phyloP scores from a whole-genome alignment of 2,329 filamentous ascomycete genomes.

The Acephala macrosclerotiorum region DNA sequence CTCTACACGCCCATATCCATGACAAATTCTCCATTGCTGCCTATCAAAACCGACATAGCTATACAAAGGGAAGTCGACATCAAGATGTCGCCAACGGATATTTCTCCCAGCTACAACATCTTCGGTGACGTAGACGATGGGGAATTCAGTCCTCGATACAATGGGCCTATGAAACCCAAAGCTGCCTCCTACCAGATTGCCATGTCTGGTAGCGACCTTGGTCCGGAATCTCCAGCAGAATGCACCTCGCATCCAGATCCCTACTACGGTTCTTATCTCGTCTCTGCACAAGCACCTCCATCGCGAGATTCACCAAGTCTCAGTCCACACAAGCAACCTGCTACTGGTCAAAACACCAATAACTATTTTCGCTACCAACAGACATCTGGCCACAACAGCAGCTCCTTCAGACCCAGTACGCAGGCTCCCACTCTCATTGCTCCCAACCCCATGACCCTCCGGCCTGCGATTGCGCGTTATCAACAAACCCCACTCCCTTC shows the following conservation, averaged over 20 bases:
- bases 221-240: background rate
- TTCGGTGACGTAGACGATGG: background rate
- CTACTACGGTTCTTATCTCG: background rate
- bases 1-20: slow-evolving; percentile 1
- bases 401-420: slow-evolving; percentile 4
- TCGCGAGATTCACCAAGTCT: slow-evolving; percentile 32
- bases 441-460: slow-evolving; percentile 32
- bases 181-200: background rate
- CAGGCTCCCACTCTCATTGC: slow-evolving; percentile 31
- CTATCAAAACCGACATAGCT: background rate
- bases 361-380: slow-evolving; percentile 8
- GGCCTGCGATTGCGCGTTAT: slow-evolving; percentile 23
- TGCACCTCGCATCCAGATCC: background rate
- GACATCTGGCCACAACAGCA: slow-evolving; percentile 16
- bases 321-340: slow-evolving; percentile 33
- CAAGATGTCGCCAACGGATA: background rate
- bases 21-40: background rate
- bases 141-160: background rate
- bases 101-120: background rate
- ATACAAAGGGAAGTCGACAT: background rate
- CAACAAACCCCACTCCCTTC: slow-evolving; percentile 37
- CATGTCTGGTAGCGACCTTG: background rate
- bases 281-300: slow-evolving; percentile 6
- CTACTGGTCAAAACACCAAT: slow-evolving; percentile 28
- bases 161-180: slow-evolving; percentile 1